These are phyloP conservation scores for Phaeosphaeria sp. DNA, from an alignment of 2,329 filamentous ascomycete species.

Conservation along the genomic window DNA sequence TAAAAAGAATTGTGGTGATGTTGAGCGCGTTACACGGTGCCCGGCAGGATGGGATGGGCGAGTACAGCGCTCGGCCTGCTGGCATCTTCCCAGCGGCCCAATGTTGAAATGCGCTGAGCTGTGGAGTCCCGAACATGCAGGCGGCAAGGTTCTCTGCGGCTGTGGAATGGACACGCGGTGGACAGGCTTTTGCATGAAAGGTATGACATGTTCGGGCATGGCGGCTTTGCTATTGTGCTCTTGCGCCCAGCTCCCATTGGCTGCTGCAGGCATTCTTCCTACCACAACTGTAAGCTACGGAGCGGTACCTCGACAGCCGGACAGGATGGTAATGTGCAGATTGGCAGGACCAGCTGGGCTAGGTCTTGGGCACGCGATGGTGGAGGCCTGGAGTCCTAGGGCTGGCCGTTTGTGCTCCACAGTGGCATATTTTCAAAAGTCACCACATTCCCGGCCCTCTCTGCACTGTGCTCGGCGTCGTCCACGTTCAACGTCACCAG, in stretches of 20 bases:
- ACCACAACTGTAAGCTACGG: constrained; percentile 4
- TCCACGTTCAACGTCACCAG: constrained; percentile 3
- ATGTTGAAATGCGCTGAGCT: constrained; percentile 8
- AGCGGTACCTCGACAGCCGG: constrained; percentile 4
- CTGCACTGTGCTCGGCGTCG: constrained; percentile 1
- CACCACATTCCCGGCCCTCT: constrained; percentile 1
- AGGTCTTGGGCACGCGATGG: background rate
- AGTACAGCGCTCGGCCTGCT: background rate
- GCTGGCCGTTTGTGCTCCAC: background rate
- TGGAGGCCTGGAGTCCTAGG: constrained; percentile 1
- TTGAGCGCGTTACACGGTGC: background rate
- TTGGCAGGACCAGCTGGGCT: constrained; percentile 1
- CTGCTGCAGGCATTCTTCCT: background rate
- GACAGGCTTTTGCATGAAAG: constrained; percentile 1
- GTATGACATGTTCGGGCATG: constrained; percentile 8
- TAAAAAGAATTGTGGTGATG: constrained; percentile 6
- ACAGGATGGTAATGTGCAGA: constrained; percentile 6
- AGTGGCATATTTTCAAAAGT: background rate
- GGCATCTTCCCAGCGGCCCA: constrained; percentile 3
- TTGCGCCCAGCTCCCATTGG: background rate
- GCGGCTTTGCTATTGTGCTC: background rate
- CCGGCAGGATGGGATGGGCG: background rate
- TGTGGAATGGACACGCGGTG: constrained; percentile 5
- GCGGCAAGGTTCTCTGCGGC: background rate
- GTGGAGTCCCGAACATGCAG: constrained; percentile 1